Conservation (phyloP, 352 stramenopile genomes). For the Phytophthora capsici region DNA sequence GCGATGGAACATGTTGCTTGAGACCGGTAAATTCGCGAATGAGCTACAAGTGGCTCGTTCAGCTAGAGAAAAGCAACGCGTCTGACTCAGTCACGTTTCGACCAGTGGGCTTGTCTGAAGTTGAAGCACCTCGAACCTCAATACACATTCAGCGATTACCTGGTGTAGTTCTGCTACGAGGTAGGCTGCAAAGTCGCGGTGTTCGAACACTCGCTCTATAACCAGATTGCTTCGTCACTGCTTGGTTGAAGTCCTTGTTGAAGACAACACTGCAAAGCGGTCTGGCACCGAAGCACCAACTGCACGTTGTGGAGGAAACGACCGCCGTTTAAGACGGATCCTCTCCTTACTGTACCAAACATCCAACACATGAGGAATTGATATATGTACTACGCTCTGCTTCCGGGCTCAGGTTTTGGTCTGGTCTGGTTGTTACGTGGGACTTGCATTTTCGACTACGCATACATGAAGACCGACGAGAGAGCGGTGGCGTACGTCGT, state of each 20-base stretch:
- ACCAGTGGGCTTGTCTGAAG: slow-evolving; percentile 1
- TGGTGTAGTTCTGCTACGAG: neutral
- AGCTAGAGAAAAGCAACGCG: slow-evolving; percentile 13
- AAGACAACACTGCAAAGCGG: slow-evolving; percentile 8
- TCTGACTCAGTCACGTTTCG: slow-evolving; percentile 5
- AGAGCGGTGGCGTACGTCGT: slow-evolving; percentile 33
- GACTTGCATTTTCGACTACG: slow-evolving; percentile 2
- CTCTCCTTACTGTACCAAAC: too few species aligned
- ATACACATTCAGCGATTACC: slow-evolving; percentile 11
- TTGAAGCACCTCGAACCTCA: slow-evolving; percentile 21
- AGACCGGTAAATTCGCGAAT: slow-evolving; percentile 22
- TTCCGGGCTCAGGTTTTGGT: too few species aligned
- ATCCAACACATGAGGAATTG: too few species aligned
- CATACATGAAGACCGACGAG: slow-evolving; percentile 33
- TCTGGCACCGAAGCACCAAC: neutral
- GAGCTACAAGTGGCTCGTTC: slow-evolving; percentile 7
- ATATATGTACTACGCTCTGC: too few species aligned
- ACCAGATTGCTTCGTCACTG: slow-evolving; percentile 6
- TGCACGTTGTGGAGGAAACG: too few species aligned
- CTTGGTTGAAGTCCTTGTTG: slow-evolving; percentile 9
- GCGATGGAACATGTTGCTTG: slow-evolving; percentile 21
- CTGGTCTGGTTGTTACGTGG: neutral
- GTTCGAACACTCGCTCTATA: slow-evolving; percentile 2
- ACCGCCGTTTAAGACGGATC: too few species aligned
- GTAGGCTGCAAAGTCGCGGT: neutral